A percentile compares a stretch with the other conserved stretches of the same genome.
Conservation (phyloP, 768 basidiomycete species). For the Austroboletus eburneus region DNA sequence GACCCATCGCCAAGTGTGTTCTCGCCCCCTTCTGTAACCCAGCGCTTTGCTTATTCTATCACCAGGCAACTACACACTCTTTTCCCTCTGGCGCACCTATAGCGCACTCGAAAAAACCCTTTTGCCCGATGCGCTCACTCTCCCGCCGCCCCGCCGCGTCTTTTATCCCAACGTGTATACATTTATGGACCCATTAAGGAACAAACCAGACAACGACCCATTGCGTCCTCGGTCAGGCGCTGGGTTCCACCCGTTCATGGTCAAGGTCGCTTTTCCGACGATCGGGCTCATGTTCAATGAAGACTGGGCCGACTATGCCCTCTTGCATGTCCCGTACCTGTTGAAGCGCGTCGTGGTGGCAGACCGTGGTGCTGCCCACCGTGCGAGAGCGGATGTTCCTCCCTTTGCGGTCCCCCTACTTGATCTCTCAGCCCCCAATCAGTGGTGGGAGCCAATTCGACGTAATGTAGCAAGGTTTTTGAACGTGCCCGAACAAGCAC, state of each 20-base stretch:
- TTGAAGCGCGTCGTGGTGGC: slow-evolving; percentile 74
- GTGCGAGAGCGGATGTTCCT: slow-evolving; percentile 24
- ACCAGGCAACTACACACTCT: slow-evolving; percentile 62
- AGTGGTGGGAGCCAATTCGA: slow-evolving; percentile 70
- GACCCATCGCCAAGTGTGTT: slow-evolving; percentile 49
- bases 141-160: slow-evolving; percentile 67
- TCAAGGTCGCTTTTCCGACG: slow-evolving; percentile 70
- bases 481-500: slow-evolving; percentile 24
- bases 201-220: slow-evolving; percentile 31
- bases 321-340: slow-evolving; percentile 65
- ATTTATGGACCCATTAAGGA: slow-evolving; percentile 42
- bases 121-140: slow-evolving; percentile 43
- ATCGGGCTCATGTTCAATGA: slow-evolving; percentile 62
- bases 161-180: slow-evolving; percentile 68
- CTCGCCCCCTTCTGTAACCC: not conserved
- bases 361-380: slow-evolving; percentile 64
- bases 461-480: slow-evolving; percentile 42
- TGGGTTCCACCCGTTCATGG: slow-evolving; percentile 69
- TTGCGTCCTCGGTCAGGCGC: slow-evolving; percentile 45
- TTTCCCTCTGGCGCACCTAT: slow-evolving; percentile 76
- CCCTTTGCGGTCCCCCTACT: slow-evolving; percentile 39
- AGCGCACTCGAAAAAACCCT: slow-evolving; percentile 53
- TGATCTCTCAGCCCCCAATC: slow-evolving; percentile 39
- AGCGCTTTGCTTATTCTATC: slow-evolving; percentile 1
- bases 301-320: slow-evolving; percentile 75